These are phyloP conservation scores for Hemileia vastatrix DNA, from an alignment of 1,284 basidiomycete genomes.

Conservation along the genomic window DNA sequence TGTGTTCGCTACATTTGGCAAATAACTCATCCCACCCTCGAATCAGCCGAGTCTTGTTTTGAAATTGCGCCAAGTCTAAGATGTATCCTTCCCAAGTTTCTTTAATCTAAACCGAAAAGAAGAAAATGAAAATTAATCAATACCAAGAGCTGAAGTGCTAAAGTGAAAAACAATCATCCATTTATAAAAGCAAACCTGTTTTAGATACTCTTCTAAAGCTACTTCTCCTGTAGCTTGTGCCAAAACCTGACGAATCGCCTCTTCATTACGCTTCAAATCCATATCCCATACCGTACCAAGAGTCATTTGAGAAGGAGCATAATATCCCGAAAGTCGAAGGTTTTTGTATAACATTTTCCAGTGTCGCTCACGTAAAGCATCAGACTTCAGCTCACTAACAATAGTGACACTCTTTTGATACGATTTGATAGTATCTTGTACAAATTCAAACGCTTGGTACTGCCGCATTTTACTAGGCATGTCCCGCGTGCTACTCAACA, in stretches of 20 bases:
- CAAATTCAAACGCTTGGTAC: slow-evolving; percentile 96
- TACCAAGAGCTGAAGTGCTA: neutral
- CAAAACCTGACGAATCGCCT: slow-evolving; percentile 82
- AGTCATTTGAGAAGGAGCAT: slow-evolving; percentile 61
- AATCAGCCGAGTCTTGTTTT: slow-evolving; percentile 95
- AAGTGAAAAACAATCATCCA: slow-evolving; percentile 61
- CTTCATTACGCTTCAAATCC: slow-evolving; percentile 87
- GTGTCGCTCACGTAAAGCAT: slow-evolving; percentile 92
- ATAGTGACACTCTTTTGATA: slow-evolving; percentile 81
- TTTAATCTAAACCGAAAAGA: slow-evolving; percentile 58
- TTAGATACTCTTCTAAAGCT: slow-evolving; percentile 48
- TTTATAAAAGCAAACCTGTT: slow-evolving; percentile 48
- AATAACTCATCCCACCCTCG: slow-evolving; percentile 97
- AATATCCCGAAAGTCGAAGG: slow-evolving; percentile 50
- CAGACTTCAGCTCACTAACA: slow-evolving; percentile 87
- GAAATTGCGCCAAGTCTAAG: slow-evolving; percentile 93
- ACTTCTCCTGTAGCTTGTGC: slow-evolving; percentile 92
- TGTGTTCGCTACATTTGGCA: slow-evolving; percentile 87
- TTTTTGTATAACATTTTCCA: slow-evolving; percentile 97
- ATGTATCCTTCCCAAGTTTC: slow-evolving; percentile 95
- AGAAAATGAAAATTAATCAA: neutral
- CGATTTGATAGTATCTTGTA: slow-evolving; percentile 77
- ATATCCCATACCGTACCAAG: slow-evolving; percentile 95
- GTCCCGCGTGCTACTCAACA: slow-evolving; percentile 83
- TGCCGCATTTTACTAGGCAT: slow-evolving; percentile 99